Base-by-base conservation (phyloP, 345 rosid genomes). In the Ricinus communis region DNA sequence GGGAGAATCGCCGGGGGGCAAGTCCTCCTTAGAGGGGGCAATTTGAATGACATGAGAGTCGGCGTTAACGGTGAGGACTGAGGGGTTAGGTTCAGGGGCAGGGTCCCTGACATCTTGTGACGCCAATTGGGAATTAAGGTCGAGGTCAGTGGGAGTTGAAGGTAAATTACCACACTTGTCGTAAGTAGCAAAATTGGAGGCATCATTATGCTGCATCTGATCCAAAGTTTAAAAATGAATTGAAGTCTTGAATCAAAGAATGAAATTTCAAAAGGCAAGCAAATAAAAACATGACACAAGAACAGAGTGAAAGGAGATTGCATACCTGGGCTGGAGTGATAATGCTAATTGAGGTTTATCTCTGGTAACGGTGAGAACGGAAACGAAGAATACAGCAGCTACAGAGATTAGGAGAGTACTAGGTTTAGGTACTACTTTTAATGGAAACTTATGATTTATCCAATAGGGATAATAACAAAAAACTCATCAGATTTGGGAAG, bases 161-260 rank as follows among this genome's bases (percentile, higher is more conserved):
- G 64, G 33, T 18, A 72, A 56, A 72, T 53, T 50, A 45, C 28
- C 54, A 33, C 13, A 21, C 45, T 5, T 21, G 18, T 22, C 27
- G 18, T 22, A n/a, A 60, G 30, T 72, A 66, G 62, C 78, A 67
- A n/a, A 56, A 71, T 57, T 76, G 7, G 77, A 76, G 13, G 58
- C 71, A 68, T 70, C 84, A 80, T 81, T 71, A 33, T 33, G 2
- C 75, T 61, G 82, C 91, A 85, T 86, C 83, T 83, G 83, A 64
- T 46, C 12, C 36, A 36, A 22, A 64, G 21, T 14, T 31, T 46
- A 19, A 12, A 19, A 49, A n/a, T n/a, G 18, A 64, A n/a, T 7
- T n/a, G n/a, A n/a, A n/a, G n/a, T n/a, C n/a, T n/a, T n/a, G n/a
- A n/a, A n/a, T n/a, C n/a, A n/a, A n/a, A n/a, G n/a, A n/a, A n/a